Evolutionary conservation across 2,329 filamentous ascomycete genomes (phyloP).

Genomic region (Coniochaeta ligniaria): DNA sequence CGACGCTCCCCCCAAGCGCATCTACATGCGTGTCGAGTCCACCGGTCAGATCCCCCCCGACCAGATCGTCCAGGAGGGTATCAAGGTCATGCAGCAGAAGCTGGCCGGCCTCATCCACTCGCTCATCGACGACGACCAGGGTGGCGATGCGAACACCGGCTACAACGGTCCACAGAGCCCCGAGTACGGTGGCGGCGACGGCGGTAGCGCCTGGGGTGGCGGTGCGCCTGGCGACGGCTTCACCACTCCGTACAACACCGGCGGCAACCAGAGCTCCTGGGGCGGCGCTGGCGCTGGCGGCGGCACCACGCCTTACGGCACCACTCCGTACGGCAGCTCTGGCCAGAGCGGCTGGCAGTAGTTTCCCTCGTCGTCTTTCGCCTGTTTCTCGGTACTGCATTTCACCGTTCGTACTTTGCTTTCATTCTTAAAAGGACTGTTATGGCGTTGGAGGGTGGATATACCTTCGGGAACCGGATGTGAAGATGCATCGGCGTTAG

Average conservation of each 20-base stretch:
- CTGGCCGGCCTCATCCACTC: conserved; percentile 63
- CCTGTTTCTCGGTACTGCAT: background rate
- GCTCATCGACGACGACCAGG: conserved; percentile 39
- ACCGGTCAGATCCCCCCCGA: conserved; percentile 86
- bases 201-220: conserved; percentile 50
- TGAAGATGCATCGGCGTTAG: background rate
- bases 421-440: conserved; percentile 1
- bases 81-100: conserved; percentile 84
- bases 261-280: conserved; percentile 57
- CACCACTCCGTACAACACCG: conserved; percentile 56
- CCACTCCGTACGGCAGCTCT: conserved; percentile 40
- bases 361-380: conserved; percentile 5
- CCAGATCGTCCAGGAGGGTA: conserved; percentile 79
- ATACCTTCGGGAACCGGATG: background rate
- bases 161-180: conserved; percentile 61
- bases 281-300: conserved; percentile 49
- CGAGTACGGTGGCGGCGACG: conserved; percentile 51
- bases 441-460: conserved; percentile 2
- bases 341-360: conserved; percentile 44
- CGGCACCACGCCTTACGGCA: conserved; percentile 36
- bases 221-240: conserved; percentile 32
- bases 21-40: conserved; percentile 92
- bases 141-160: conserved; percentile 33
- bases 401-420: conserved; percentile 3
- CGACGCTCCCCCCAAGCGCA: conserved; percentile 73